A percentile compares a stretch with the other conserved stretches of the same genome.
These are phyloP conservation scores for Acer negundo DNA, from an alignment of 345 rosid genomes.

Conservation along the genomic window DNA sequence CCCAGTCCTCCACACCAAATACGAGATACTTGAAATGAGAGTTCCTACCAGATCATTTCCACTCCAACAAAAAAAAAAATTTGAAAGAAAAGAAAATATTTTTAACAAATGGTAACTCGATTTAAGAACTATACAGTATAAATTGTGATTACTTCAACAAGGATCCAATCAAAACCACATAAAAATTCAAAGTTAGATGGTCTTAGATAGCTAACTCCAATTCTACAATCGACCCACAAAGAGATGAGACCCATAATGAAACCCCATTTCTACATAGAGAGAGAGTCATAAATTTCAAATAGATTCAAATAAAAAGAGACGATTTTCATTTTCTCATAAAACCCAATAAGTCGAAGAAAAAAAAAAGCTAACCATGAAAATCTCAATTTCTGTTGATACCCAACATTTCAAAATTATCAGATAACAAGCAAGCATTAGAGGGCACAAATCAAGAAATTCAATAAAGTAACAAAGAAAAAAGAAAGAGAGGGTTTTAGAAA, in stretches of 20 bases:
- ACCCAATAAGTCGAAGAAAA: no score
- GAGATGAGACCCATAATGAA: neutral
- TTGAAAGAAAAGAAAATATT: neutral
- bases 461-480: neutral
- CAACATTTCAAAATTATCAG: neutral
- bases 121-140: neutral
- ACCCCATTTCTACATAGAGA: no score
- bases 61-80: neutral
- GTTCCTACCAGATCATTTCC: neutral
- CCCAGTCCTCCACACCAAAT: neutral
- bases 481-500: conserved; percentile 4
- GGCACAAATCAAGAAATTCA: neutral
- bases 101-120: neutral
- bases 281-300: neutral
- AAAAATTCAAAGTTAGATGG: neutral
- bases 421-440: neutral
- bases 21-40: neutral
- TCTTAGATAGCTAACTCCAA: neutral
- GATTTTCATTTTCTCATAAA: neutral
- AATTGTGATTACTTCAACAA: neutral
- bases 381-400: neutral
- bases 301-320: neutral
- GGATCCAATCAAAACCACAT: neutral
- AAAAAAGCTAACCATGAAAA: neutral
- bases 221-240: neutral